Percentiles rank a stretch among this genome's conserved stretches.
Conservation (phyloP, 371 early-diverging fungal genomes). For the Circinella umbellata region DNA sequence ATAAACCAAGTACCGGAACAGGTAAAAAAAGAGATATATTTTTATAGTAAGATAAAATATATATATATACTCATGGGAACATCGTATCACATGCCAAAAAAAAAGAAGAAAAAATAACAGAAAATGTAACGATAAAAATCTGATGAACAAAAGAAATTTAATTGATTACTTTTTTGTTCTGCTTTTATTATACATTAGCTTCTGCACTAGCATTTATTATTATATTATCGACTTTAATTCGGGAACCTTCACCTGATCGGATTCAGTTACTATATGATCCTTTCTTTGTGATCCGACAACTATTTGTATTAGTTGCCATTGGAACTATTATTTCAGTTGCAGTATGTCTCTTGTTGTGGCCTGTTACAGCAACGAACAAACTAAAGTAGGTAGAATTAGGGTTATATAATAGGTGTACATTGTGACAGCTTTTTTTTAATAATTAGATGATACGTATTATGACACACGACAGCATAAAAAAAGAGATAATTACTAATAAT, state of each 20-base stretch:
- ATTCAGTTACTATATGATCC: slow-evolving; percentile 34
- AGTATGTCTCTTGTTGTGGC: slow-evolving; percentile 63
- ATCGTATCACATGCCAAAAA: not conserved
- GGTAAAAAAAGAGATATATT: slow-evolving; percentile 16
- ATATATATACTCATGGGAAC: too few relatives aligned
- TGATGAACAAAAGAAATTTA: too few relatives aligned
- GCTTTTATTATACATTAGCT: slow-evolving; percentile 30
- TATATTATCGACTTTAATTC: slow-evolving; percentile 52
- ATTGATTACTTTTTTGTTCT: too few relatives aligned
- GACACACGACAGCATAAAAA: not conserved
- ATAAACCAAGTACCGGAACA: slow-evolving; percentile 58
- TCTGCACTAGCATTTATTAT: slow-evolving; percentile 62
- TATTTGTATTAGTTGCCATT: slow-evolving; percentile 46
- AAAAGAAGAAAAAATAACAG: too few relatives aligned
- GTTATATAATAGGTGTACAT: too few relatives aligned
- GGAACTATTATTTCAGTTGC: slow-evolving; percentile 57
- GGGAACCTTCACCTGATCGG: slow-evolving; percentile 48
- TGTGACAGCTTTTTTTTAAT: too few relatives aligned
- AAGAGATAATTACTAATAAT: not conserved
- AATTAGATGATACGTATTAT: too few relatives aligned
- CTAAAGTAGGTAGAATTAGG: slow-evolving; percentile 42
- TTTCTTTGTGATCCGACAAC: slow-evolving; percentile 49
- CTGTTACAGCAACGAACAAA: slow-evolving; percentile 60
- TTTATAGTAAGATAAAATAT: too few relatives aligned
- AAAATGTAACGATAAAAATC: too few relatives aligned